Evolutionary conservation across 208 protist species (phyloP), one percentile per base, ranked within the genome.

Genomic region (Herpetomonas tarakana): DNA sequence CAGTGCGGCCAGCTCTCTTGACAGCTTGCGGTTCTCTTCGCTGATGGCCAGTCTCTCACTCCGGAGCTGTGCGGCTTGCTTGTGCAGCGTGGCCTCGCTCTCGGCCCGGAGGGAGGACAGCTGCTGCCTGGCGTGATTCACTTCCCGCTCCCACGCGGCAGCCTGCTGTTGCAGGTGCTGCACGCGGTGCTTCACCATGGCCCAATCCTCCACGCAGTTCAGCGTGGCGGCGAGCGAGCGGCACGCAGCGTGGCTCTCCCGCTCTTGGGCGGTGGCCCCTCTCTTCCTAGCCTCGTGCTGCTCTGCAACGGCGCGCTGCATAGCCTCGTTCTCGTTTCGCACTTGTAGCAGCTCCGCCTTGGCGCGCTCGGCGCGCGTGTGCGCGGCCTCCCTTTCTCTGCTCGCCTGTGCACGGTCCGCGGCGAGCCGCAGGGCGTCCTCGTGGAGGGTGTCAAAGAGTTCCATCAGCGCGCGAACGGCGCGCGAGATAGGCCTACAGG

Each of bases 141-240:
- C 27, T n/a, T 16, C 21, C 22, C 50, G 50, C 50, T 30, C 21
- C 28, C 21, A 9, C 21, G 31, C 52, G 2, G n/a, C 31, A 7
- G 30, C 1, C 38, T 57, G 22, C 39, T 39, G 29, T 24, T 51
- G 39, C 39, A 56, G 25, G 19, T 35, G 52, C 38, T 38, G 22
- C 18, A 75, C 62, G 3, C 52, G 50, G 65, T 75, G 74, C 2
- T 65, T 61, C 50, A 79, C 66, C 14, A 83, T 49, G 19, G 52
- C 47, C 81, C 81, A 88, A 50, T 88, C 81, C 44, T 83, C 81
- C 0, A 68, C 11, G 52, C 77, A 88, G n/a, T 62, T 26, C 44
- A 88, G 78, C n/a, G 65, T 21, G 7, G 52, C 28, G 12, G 81
- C 71, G 22, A 83, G 25, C 31, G 50, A 52, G 11, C 58, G 54